These are phyloP conservation scores for Flaveria sonorensis DNA, from an alignment of 129 eudicot genomes.

Conservation along the genomic window DNA sequence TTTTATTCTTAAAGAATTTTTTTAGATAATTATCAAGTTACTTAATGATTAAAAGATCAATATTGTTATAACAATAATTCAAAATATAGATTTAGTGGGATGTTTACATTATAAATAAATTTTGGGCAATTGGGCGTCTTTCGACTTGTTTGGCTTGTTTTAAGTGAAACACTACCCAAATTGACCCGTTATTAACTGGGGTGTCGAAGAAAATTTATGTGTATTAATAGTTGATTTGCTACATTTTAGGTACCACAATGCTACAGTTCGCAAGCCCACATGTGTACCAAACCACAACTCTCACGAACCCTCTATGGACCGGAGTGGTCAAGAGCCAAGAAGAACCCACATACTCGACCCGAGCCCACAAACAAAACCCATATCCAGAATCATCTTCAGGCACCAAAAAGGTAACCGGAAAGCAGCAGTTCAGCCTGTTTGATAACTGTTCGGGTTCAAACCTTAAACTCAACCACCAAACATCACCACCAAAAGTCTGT, in stretches of 20 bases:
- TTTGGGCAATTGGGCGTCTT: neutral
- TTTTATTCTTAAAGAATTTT: neutral
- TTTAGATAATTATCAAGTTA: neutral
- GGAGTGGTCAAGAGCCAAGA: constrained; percentile 43
- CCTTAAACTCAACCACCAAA: constrained; percentile 42
- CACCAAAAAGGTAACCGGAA: constrained; percentile 32
- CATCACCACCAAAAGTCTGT: constrained; percentile 41
- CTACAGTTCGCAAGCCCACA: constrained; percentile 51
- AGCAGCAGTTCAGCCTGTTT: constrained; percentile 40
- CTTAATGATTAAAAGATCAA: neutral
- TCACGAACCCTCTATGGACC: constrained; percentile 45
- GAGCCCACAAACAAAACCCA: constrained; percentile 36
- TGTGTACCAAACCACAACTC: constrained; percentile 41
- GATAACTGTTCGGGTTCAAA: constrained; percentile 35
- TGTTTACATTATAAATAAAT: neutral
- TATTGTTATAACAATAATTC: neutral
- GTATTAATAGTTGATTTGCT: neutral
- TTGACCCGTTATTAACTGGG: neutral
- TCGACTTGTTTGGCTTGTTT: neutral
- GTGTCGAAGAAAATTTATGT: neutral
- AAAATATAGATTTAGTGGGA: neutral
- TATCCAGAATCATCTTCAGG: constrained; percentile 41
- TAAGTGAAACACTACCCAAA: neutral
- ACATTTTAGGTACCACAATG: constrained; percentile 47
- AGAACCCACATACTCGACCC: constrained; percentile 34